Evolutionary conservation across 768 basidiomycete species (phyloP), one percentile per base, ranked within the genome.

Genomic region (Mycena vulgaris): DNA sequence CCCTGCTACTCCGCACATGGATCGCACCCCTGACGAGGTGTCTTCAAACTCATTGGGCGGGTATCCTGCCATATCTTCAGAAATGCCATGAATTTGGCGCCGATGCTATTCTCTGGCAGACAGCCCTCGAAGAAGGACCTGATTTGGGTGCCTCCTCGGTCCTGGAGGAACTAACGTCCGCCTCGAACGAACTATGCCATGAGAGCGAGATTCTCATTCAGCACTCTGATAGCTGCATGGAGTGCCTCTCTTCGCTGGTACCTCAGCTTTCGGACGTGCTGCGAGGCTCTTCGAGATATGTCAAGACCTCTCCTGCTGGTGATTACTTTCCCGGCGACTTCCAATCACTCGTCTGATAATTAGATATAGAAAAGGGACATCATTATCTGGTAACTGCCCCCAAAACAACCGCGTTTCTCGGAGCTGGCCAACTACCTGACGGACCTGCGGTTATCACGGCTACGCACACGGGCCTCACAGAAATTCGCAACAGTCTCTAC

Each of bases 41-140:
- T 53, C 52, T 70, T 8, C 40, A 65, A 47, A 14, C n/a, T 14
- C 69, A 70, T 49, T 65, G 69, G 69, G 30, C 14, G 10, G 30
- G 23, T 30, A 65, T 66, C 8, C 6, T 27, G 35, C 21, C 25
- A 16, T 60, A 55, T 61, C 63, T 70, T 10, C 69, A 70, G 14
- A 49, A 55, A 23, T 65, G 42, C 35, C 31, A 70, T n/a, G 19
- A 30, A 2, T 70, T 70, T 40, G 30, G 63, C 21, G 58, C 30
- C 52, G 59, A 60, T 11, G 69, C 40, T n/a, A 39, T 61, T 35
- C 27, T 23, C 27, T 48, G 40, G 42, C 33, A 60, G 2, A 39
- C 39, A 0, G 31, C 37, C 23, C 11, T 70, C 7, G 33, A 35
- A 39, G 23, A 56, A 21, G 63, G 35, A 10, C 45, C 62, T 1